These are phyloP conservation scores for Terana coerulea DNA, from an alignment of 768 basidiomycete species.

Conservation along the genomic window DNA sequence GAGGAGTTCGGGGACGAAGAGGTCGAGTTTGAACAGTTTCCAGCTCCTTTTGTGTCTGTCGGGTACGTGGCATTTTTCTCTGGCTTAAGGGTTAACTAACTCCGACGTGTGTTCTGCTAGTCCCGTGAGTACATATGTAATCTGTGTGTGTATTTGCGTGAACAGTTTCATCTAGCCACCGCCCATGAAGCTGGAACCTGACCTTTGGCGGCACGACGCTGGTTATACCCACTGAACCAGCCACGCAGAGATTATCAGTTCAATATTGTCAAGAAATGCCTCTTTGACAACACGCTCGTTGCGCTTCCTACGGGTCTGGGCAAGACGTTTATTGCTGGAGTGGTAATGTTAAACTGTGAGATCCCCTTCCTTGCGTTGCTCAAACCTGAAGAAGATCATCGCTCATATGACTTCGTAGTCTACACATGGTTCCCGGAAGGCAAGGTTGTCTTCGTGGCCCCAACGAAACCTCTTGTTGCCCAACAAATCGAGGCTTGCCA, in stretches of 20 bases:
- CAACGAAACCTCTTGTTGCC: slow-evolving; percentile 92
- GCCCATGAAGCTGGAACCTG: slow-evolving; percentile 74
- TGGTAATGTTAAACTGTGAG: slow-evolving; percentile 92
- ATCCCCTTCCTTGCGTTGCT: slow-evolving; percentile 27
- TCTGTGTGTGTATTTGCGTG: background rate
- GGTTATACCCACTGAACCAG: slow-evolving; percentile 89
- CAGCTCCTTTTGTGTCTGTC: slow-evolving; percentile 52
- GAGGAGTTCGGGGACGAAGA: slow-evolving; percentile 52
- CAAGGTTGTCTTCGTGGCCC: slow-evolving; percentile 92
- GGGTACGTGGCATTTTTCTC: slow-evolving; percentile 21
- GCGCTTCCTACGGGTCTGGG: slow-evolving; percentile 94
- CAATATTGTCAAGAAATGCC: slow-evolving; percentile 81
- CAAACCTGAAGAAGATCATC: background rate
- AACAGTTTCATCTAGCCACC: slow-evolving; percentile 43
- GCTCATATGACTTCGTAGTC: slow-evolving; percentile 31
- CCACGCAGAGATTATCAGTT: slow-evolving; percentile 91
- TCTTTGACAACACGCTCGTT: slow-evolving; percentile 93
- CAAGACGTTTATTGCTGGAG: slow-evolving; percentile 97
- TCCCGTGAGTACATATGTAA: slow-evolving; percentile 8
- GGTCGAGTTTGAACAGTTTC: slow-evolving; percentile 79
- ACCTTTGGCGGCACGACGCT: slow-evolving; percentile 78
- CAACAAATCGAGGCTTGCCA: slow-evolving; percentile 96
- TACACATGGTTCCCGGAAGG: slow-evolving; percentile 93
- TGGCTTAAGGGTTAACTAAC: no score
- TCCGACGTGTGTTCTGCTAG: background rate